phyloP scores from a whole-genome alignment of 2,329 filamentous ascomycete genomes.

The Elsinoe arachidis region DNA sequence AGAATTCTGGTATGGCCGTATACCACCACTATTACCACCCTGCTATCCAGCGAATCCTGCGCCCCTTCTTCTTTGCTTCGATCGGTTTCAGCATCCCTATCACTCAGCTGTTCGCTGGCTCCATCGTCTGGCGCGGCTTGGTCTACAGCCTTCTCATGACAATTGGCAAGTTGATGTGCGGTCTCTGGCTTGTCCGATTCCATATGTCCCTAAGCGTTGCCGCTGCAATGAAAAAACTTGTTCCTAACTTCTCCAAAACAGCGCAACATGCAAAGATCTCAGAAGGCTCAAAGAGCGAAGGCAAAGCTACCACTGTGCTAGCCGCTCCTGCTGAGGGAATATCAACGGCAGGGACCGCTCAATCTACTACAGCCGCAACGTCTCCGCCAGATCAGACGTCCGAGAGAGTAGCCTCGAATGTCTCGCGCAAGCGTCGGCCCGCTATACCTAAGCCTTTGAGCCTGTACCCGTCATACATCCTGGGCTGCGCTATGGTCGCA shows the following conservation, averaged over 20 bases:
- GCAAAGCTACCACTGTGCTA: neutral
- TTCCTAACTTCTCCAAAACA: neutral
- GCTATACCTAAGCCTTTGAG: slow-evolving; percentile 45
- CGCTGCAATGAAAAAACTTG: neutral
- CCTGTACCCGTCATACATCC: slow-evolving; percentile 57
- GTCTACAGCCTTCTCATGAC: slow-evolving; percentile 66
- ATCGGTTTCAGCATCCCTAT: slow-evolving; percentile 76
- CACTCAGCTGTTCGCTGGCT: slow-evolving; percentile 54
- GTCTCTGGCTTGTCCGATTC: slow-evolving; percentile 34
- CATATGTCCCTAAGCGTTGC: neutral
- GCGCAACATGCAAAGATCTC: neutral
- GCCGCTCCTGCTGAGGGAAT: neutral
- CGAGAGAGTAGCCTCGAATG: neutral
- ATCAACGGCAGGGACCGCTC: neutral
- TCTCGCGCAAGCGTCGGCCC: slow-evolving; percentile 7
- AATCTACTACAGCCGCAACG: neutral
- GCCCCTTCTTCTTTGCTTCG: slow-evolving; percentile 65
- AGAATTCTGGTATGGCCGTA: slow-evolving; percentile 18
- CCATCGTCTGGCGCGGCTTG: slow-evolving; percentile 62
- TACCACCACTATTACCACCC: slow-evolving; percentile 38
- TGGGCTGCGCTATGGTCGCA: slow-evolving; percentile 62
- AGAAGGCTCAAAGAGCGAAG: neutral
- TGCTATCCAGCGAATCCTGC: slow-evolving; percentile 46
- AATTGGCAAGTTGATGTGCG: slow-evolving; percentile 37
- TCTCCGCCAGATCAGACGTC: neutral